Conservation (phyloP, 371 early-diverging fungal genomes). For the Circinella umbellata region DNA sequence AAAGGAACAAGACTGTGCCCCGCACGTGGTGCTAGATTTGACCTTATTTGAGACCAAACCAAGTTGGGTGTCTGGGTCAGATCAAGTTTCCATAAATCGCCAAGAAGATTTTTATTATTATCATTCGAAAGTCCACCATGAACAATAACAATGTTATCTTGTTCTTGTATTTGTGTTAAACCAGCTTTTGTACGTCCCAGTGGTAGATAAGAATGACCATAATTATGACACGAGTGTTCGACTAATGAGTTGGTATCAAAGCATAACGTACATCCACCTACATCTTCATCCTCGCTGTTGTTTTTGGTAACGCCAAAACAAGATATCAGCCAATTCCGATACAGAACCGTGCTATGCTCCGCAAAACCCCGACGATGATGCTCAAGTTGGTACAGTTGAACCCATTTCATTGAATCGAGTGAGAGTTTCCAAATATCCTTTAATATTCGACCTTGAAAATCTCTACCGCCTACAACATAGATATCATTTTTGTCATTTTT, state of each 20-base stretch:
- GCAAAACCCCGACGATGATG: constrained; percentile 9
- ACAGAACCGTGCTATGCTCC: constrained; percentile 25
- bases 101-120: not conserved
- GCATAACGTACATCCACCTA: not conserved
- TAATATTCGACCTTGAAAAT: not conserved
- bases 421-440: not conserved
- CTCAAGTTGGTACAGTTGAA: not conserved
- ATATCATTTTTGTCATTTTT: not conserved
- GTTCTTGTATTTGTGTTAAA: not conserved
- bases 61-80: constrained; percentile 10
- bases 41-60: constrained; percentile 15
- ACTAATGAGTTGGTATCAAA: not conserved
- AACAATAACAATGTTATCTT: not conserved
- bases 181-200: not conserved
- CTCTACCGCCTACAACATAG: not conserved
- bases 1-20: not conserved
- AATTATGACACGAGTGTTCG: not conserved
- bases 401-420: not conserved
- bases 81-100: constrained; percentile 27
- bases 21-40: not conserved
- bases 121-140: not conserved
- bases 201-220: not conserved
- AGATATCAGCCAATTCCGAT: constrained; percentile 27
- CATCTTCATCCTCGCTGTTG: not conserved
- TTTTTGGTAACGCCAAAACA: constrained; percentile 25